Evolutionary conservation across 176 grass and related monocot species (phyloP).

Genomic region (Paspalum notatum): DNA sequence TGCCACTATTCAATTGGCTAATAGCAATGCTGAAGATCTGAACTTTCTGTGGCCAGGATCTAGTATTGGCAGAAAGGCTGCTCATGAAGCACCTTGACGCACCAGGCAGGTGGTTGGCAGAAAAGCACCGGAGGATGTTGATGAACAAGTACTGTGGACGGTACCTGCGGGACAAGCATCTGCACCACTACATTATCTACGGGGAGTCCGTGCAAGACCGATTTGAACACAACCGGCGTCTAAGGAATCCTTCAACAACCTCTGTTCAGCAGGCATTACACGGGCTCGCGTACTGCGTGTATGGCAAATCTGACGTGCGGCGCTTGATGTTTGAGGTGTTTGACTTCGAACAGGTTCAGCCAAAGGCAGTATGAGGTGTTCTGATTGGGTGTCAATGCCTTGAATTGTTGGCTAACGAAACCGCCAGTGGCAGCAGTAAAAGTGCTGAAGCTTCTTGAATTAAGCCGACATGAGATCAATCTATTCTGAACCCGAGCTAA

Average conservation of each 20-base stretch:
- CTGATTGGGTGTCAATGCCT: constrained; percentile 3
- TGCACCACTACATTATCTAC: constrained; percentile 84
- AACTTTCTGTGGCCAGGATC: constrained; percentile 59
- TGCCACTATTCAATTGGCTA: background rate
- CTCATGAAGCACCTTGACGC: constrained; percentile 99
- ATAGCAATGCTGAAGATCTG: constrained; percentile 18
- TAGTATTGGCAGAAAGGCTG: constrained; percentile 92
- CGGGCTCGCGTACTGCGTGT: constrained; percentile 79
- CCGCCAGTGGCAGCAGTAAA: background rate
- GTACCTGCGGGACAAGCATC: constrained; percentile 84
- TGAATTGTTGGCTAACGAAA: background rate
- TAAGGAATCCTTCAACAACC: constrained; percentile 93
- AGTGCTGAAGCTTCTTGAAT: background rate
- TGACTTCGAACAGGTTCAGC: constrained; percentile 95
- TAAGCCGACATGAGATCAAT: background rate
- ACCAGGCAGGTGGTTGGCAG: constrained; percentile 87
- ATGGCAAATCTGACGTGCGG: constrained; percentile 88
- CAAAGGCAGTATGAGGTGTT: constrained; percentile 72
- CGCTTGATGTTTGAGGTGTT: constrained; percentile 97
- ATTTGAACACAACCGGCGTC: constrained; percentile 85
- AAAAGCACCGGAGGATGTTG: constrained; percentile 79
- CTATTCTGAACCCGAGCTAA: background rate
- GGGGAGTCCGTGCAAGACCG: constrained; percentile 81
- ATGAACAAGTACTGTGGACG: constrained; percentile 99
- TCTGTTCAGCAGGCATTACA: constrained; percentile 90